Percentiles rank a stretch among this genome's conserved stretches.
Evolutionary conservation across 345 rosid genomes (phyloP).

Genomic region (Noccaea bulbosa): DNA sequence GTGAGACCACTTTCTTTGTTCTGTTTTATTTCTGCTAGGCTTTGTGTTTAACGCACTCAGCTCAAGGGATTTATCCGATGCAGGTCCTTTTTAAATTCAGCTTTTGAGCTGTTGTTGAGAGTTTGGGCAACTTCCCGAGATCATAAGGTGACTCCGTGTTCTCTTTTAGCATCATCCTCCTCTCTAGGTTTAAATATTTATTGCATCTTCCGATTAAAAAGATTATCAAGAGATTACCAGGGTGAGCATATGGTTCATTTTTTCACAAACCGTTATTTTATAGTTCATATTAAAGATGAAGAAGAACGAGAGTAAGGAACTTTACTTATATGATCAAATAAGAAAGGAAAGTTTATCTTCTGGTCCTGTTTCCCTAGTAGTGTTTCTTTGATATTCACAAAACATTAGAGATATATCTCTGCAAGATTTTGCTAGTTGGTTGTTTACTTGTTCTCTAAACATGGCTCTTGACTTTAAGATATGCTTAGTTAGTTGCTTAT

Average conservation of each 20-base stretch:
- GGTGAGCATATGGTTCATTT: constrained; percentile 19
- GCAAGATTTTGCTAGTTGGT: constrained; percentile 6
- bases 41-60: constrained; percentile 29
- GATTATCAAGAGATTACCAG: constrained; percentile 19
- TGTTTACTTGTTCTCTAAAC: constrained; percentile 23
- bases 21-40: constrained; percentile 31
- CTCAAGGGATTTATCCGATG: constrained; percentile 37
- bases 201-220: constrained; percentile 12
- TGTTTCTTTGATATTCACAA: constrained; percentile 24
- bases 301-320: constrained; percentile 6
- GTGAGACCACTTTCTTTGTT: constrained; percentile 58
- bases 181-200: constrained; percentile 1
- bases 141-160: constrained; percentile 64
- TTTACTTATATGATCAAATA: constrained; percentile 19
- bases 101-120: constrained; percentile 89
- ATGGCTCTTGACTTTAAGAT: constrained; percentile 8
- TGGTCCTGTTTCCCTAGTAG: neutral
- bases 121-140: constrained; percentile 95
- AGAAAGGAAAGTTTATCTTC: constrained; percentile 20
- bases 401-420: constrained; percentile 2
- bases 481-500: constrained; percentile 31
- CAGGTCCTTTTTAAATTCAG: constrained; percentile 95
- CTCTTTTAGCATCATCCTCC: constrained; percentile 20
- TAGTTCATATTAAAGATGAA: neutral
- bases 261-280: constrained; percentile 1